A percentile compares a stretch with the other conserved stretches of the same genome.
Evolutionary conservation across 2,329 filamentous ascomycete species (phyloP).

Genomic region (Colletotrichum tofieldiae): DNA sequence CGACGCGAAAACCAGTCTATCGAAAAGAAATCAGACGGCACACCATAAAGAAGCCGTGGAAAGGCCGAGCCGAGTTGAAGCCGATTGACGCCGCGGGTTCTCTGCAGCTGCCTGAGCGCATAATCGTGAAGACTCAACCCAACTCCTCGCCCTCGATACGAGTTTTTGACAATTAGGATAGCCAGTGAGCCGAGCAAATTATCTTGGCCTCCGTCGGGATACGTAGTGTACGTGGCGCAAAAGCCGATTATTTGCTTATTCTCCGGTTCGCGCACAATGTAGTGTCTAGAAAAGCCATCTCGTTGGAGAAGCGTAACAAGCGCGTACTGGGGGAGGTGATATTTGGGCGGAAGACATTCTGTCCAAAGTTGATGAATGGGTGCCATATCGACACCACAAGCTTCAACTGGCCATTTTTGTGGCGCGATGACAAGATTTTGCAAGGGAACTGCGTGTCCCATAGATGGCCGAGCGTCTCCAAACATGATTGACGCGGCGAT

Average conservation of each 20-base stretch:
- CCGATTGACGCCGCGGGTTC: slow-evolving; percentile 66
- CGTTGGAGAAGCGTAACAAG: slow-evolving; percentile 66
- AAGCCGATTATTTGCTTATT: slow-evolving; percentile 67
- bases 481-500: slow-evolving; percentile 68
- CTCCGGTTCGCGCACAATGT: slow-evolving; percentile 66
- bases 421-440: slow-evolving; percentile 37
- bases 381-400: slow-evolving; percentile 58
- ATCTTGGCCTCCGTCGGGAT: slow-evolving; percentile 67
- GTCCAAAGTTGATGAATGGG: slow-evolving; percentile 65
- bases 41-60: slow-evolving; percentile 70
- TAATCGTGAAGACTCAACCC: slow-evolving; percentile 68
- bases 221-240: slow-evolving; percentile 73
- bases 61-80: slow-evolving; percentile 73
- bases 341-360: slow-evolving; percentile 61
- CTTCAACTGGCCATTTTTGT: slow-evolving; percentile 59
- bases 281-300: slow-evolving; percentile 71
- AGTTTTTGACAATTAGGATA: slow-evolving; percentile 66
- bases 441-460: slow-evolving; percentile 17
- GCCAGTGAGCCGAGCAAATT: slow-evolving; percentile 71
- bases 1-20: slow-evolving; percentile 69
- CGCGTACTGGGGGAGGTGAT: slow-evolving; percentile 59
- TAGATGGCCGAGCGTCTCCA: slow-evolving; percentile 50
- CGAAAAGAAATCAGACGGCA: slow-evolving; percentile 60
- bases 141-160: slow-evolving; percentile 65
- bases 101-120: slow-evolving; percentile 64